Evolutionary conservation across 129 eudicot species (phyloP), one percentile per base, ranked within the genome.

Genomic region (Pittosporum tobira): DNA sequence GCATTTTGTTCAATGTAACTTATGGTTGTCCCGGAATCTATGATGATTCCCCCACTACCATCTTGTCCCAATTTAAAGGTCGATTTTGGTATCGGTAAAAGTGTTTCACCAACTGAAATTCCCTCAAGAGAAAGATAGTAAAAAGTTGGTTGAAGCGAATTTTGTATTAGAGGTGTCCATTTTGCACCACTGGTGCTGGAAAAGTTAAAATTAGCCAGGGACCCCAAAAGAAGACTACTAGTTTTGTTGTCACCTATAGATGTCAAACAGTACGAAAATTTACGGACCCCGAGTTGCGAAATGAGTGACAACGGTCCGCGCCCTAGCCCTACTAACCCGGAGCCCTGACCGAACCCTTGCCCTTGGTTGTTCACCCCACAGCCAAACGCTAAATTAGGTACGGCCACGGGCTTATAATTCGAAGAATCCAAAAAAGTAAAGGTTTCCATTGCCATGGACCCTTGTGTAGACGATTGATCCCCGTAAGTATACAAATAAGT

Each of bases 11-110:
- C 57, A 22, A 79, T 25, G 51, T 74, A 79, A 16, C 77, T 79
- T n/a, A 74, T 23, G 0, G 77, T 70, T 9, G 77, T 70, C 3
- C 84, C 84, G 9, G 80, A 79, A 65, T 79, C 84, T 11, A 73
- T 66, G 29, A 79, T 73, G 64, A 79, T 56, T 22, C 76, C 84
- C 6, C 75, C 77, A n/a, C 52, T 45, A 11, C 73, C 79, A 34
- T 76, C 75, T 12, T 34, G 42, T 23, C 20, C 19, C 27, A 66
- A 15, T 20, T 64, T 42, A 24, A 70, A 66, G 2, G 51, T 14
- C 0, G 77, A 36, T 25, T 61, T 66, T 2, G 65, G 22, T 25
- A 71, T 36, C 4, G 55, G 48, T 10, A 79, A 29, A 27, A 45
- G 56, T 21, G 67, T 73, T 26, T 55, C 40, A 1, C 84, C 84